Evolutionary conservation across 768 basidiomycete species (phyloP), one percentile per base, ranked within the genome.

Genomic region (Termitomyces eurrhizus): DNA sequence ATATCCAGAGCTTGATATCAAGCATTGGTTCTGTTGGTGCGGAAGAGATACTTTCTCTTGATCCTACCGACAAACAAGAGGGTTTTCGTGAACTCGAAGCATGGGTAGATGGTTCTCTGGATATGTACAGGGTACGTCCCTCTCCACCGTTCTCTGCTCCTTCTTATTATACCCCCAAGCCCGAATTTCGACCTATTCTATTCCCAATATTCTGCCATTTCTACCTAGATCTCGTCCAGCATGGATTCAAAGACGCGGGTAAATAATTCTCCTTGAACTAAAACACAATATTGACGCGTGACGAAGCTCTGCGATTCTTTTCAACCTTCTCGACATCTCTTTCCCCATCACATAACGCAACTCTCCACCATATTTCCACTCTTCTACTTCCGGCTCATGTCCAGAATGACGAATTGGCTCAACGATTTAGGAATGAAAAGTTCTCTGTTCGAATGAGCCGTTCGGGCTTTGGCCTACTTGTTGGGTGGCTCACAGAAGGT

Each of bases 121-220:
- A 94, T 68, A 94, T 94, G 90, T 94, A 94, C 72, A 78, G 89
- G 72, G 92, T 91, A 76, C 29, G 54, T 44, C 44, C 21, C 39
- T 42, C 41, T 66, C 84, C 75, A 33, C 32, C 16, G 33, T 49
- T 35, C 21, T 26, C 36, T 35, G 56, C 13, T 39, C 29, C 13
- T 52, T 37, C 35, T 49, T 26, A 53, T 36, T 13, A 54, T 39
- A 44, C 37, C 18, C 16, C 56, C 21, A 70, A 98, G 91, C 93
- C 93, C 57, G 95, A 99, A 73, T 90, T 99, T 67, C 83, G 91
- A 49, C 95, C 93, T 49, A 89, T 99, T 39, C 75, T 97, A 16
- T 97, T 95, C 69, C 97, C 97, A 3, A 91, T 99, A 63, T 98
- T 98, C 70, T 93, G 92, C 53, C 94, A 99, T 74, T 98, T 98